Conservation (phyloP, 768 basidiomycete genomes). For the Mycena indigotica region DNA sequence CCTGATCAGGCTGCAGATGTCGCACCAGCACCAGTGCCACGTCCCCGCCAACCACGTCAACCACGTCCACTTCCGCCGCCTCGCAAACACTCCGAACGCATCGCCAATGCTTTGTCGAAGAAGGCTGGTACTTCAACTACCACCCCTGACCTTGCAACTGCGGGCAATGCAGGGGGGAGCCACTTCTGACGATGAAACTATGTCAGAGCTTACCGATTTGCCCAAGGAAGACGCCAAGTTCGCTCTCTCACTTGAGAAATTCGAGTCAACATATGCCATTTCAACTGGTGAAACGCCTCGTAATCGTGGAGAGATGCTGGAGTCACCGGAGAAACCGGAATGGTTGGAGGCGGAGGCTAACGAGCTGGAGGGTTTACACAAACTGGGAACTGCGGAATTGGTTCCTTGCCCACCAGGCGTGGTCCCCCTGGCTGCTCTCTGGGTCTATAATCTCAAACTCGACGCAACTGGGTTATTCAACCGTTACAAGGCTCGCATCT, state of each 20-base stretch:
- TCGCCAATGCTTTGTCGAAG: not conserved
- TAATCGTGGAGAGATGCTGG: slow-evolving; percentile 23
- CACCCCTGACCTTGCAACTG: not conserved
- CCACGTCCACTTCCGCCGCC: slow-evolving; percentile 3
- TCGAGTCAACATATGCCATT: not conserved
- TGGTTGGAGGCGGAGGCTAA: slow-evolving; percentile 28
- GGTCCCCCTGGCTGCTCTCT: slow-evolving; percentile 35
- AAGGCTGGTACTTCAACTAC: not conserved
- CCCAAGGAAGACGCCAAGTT: slow-evolving; percentile 7
- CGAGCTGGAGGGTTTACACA: slow-evolving; percentile 23
- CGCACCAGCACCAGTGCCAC: not conserved
- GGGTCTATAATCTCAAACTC: slow-evolving; percentile 42
- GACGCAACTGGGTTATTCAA: slow-evolving; percentile 33
- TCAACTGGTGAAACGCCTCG: slow-evolving; percentile 7
- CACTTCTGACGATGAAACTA: not conserved
- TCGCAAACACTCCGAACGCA: slow-evolving; percentile 1
- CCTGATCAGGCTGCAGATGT: not conserved
- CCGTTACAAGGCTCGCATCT: slow-evolving; percentile 41
- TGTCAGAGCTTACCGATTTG: slow-evolving; percentile 1
- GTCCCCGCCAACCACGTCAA: not conserved
- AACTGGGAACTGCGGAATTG: slow-evolving; percentile 31
- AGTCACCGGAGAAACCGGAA: slow-evolving; percentile 26
- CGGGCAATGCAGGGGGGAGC: slow-evolving; percentile 1
- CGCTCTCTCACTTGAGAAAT: slow-evolving; percentile 4
- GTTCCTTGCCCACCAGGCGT: slow-evolving; percentile 25